A percentile compares a stretch with the other conserved stretches of the same genome.
phyloP scores from a whole-genome alignment of 257 asterid species.

The Paulownia fortunei region DNA sequence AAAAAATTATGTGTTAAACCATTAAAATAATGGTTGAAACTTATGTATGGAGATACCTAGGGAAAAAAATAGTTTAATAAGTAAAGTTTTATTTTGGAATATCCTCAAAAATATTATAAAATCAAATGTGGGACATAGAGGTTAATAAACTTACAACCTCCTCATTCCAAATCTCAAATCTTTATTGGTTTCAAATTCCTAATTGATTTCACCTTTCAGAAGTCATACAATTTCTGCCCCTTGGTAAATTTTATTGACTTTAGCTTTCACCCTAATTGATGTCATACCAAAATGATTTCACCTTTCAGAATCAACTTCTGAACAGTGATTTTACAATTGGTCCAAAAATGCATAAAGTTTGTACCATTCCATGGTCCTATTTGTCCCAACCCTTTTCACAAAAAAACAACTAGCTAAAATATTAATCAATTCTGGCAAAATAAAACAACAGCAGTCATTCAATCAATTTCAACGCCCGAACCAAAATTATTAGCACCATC shows the following conservation, averaged over 20 bases:
- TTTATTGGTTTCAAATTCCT: neutral
- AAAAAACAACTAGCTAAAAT: neutral
- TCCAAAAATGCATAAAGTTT: constrained; percentile 21
- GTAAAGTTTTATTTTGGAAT: too few relatives aligned
- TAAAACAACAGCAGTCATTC: constrained; percentile 16
- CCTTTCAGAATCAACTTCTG: neutral
- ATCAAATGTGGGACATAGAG: neutral
- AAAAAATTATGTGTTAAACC: too few relatives aligned
- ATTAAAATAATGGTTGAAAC: too few relatives aligned
- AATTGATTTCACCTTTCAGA: too few relatives aligned
- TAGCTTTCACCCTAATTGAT: neutral
- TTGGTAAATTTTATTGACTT: neutral
- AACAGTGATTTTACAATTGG: constrained; percentile 25
- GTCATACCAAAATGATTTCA: neutral
- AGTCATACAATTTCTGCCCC: neutral
- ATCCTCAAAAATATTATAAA: neutral
- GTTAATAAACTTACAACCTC: neutral
- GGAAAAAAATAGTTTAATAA: too few relatives aligned
- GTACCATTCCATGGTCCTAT: constrained; percentile 31
- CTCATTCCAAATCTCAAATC: neutral
- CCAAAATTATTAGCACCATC: neutral
- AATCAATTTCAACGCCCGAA: constrained; percentile 14
- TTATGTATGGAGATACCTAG: too few relatives aligned
- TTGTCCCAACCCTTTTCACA: constrained; percentile 1
- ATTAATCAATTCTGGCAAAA: constrained; percentile 19